Conservation (phyloP, 768 basidiomycete species). For the Lactarius quietus region DNA sequence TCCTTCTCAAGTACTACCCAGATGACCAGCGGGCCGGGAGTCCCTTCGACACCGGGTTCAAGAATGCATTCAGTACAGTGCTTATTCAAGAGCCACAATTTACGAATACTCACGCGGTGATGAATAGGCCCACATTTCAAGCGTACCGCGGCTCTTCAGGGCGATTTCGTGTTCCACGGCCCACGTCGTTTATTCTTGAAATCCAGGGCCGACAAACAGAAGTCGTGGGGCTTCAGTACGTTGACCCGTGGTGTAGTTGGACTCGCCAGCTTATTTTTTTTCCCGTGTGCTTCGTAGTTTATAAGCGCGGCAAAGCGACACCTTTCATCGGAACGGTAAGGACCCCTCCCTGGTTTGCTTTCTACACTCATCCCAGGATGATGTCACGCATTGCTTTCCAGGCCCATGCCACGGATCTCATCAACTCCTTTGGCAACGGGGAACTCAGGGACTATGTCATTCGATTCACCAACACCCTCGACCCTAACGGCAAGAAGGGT, state of each 20-base stretch:
- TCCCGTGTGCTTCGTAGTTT: constrained; percentile 4
- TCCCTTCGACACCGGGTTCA: constrained; percentile 25
- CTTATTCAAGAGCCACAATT: neutral
- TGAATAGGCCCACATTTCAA: constrained; percentile 23
- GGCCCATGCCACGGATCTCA: constrained; percentile 15
- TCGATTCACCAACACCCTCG: constrained; percentile 20
- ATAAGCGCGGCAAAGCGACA: constrained; percentile 18
- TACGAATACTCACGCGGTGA: neutral
- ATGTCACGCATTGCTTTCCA: neutral
- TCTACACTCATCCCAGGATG: neutral
- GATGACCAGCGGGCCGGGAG: constrained; percentile 17
- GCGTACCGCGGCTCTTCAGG: constrained; percentile 21
- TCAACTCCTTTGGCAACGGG: constrained; percentile 13
- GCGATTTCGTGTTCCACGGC: constrained; percentile 25
- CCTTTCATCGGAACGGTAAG: constrained; percentile 24
- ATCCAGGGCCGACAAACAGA: constrained; percentile 13
- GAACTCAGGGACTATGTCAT: constrained; percentile 24
- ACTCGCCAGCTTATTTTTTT: no score
- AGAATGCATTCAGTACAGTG: constrained; percentile 31
- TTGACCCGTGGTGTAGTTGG: neutral
- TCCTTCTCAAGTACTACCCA: constrained; percentile 28
- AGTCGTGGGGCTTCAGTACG: constrained; percentile 23
- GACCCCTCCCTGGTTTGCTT: neutral
- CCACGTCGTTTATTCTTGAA: constrained; percentile 22
- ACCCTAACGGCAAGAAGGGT: constrained; percentile 21